A percentile compares a stretch with the other conserved stretches of the same genome.
Conservation (phyloP, 2,329 filamentous ascomycete species). For the Cordyceps javanica region DNA sequence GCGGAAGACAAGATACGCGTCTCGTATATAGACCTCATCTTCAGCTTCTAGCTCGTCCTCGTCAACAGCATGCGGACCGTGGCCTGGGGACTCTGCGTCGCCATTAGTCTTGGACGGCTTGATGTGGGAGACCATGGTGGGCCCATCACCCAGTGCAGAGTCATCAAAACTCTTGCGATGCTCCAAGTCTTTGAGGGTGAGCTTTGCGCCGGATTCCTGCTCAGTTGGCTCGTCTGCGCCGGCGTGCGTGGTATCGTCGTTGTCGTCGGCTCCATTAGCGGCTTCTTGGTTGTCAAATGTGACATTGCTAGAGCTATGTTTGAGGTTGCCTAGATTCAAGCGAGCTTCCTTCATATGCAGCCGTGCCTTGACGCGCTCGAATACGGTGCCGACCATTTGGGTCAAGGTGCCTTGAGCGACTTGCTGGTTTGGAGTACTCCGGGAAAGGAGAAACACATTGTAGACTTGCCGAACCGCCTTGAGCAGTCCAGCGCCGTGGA, state of each 20-base stretch:
- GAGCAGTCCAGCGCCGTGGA: conserved; percentile 89
- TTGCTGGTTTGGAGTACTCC: conserved; percentile 90
- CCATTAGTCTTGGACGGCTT: conserved; percentile 39
- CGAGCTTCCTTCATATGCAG: conserved; percentile 82
- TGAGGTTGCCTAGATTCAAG: conserved; percentile 48
- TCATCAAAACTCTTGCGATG: conserved; percentile 64
- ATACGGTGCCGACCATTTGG: conserved; percentile 98
- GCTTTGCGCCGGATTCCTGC: conserved; percentile 42
- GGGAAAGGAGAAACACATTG: conserved; percentile 95
- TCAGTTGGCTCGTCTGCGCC: conserved; percentile 21
- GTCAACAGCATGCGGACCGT: conserved; percentile 33
- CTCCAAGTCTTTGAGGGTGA: conserved; percentile 62
- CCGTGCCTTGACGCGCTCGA: conserved; percentile 84
- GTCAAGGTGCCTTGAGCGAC: conserved; percentile 94
- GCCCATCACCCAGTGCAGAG: conserved; percentile 59
- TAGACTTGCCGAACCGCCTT: conserved; percentile 98
- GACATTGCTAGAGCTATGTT: conserved; percentile 45
- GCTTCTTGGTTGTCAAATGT: conserved; percentile 39
- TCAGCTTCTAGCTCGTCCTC: conserved; percentile 61
- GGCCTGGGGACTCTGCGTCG: conserved; percentile 27
- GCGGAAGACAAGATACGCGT: conserved; percentile 93
- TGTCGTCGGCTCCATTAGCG: conserved; percentile 33
- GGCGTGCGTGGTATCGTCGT: conserved; percentile 25
- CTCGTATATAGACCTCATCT: conserved; percentile 94
- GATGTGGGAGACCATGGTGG: conserved; percentile 60